Conservation (phyloP, 208 protist genomes). For the Trypanosoma theileri region DNA sequence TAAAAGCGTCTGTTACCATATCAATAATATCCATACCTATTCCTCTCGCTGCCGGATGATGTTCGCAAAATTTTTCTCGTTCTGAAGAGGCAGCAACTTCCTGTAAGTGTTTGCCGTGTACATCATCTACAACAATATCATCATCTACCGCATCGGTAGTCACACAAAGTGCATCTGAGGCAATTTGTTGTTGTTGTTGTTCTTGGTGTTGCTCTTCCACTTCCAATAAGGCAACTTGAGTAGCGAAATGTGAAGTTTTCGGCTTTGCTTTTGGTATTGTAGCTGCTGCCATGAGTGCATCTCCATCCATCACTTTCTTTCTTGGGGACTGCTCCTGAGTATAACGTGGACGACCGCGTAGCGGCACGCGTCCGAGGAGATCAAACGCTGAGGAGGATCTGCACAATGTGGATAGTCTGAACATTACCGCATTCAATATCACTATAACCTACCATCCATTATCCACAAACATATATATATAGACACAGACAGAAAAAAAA, state of each 20-base stretch:
- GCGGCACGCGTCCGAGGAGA: slow-evolving; percentile 30
- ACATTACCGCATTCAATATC: no score
- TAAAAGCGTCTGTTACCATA: slow-evolving; percentile 85
- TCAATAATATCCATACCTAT: slow-evolving; percentile 79
- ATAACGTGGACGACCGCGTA: slow-evolving; percentile 22
- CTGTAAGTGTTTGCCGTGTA: slow-evolving; percentile 11
- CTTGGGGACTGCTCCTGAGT: slow-evolving; percentile 30
- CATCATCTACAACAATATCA: slow-evolving; percentile 30
- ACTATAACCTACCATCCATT: not conserved
- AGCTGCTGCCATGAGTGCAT: slow-evolving; percentile 17
- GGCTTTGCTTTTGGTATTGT: not conserved
- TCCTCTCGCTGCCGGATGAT: slow-evolving; percentile 60
- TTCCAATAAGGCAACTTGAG: slow-evolving; percentile 20
- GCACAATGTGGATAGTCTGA: not conserved
- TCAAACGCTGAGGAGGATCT: slow-evolving; percentile 14
- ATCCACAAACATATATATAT: not conserved
- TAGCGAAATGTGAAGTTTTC: slow-evolving; percentile 1
- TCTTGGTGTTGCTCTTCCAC: not conserved
- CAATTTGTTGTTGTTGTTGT: not conserved
- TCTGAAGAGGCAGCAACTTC: slow-evolving; percentile 17
- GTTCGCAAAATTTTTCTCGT: slow-evolving; percentile 18
- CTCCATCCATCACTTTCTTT: slow-evolving; percentile 29
- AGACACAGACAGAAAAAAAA: slow-evolving; percentile 7
- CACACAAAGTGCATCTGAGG: slow-evolving; percentile 13
- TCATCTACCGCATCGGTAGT: slow-evolving; percentile 17